phyloP scores from a whole-genome alignment of 345 rosid species.

The Eucalyptus erythrocorys region DNA sequence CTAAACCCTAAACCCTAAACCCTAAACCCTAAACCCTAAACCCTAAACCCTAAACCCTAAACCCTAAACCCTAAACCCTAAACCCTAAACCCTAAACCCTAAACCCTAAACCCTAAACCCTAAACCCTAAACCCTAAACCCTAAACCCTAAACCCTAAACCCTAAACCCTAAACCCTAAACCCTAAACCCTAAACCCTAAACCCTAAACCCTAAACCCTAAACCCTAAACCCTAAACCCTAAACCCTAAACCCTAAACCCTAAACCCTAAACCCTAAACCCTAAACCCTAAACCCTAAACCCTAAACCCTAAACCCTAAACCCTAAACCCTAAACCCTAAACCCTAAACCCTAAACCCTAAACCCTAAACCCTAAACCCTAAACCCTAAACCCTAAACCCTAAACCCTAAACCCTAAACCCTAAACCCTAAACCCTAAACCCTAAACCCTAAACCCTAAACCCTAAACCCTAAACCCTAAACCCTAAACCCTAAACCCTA shows the following conservation, averaged over 20 bases:
- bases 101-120: neutral
- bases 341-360: no score
- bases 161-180: no score
- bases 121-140: neutral
- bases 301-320: neutral
- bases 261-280: neutral
- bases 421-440: neutral
- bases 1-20: neutral
- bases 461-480: neutral
- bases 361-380: neutral
- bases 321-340: neutral
- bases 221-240: no score
- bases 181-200: neutral
- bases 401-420: neutral
- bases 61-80: neutral
- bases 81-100: neutral
- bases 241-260: neutral
- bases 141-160: neutral
- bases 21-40: no score
- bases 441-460: neutral
- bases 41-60: neutral
- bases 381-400: neutral
- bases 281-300: neutral
- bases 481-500: neutral
- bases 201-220: neutral